Conservation (phyloP, 306 rosid genomes). For the Ziziphus jujuba region DNA sequence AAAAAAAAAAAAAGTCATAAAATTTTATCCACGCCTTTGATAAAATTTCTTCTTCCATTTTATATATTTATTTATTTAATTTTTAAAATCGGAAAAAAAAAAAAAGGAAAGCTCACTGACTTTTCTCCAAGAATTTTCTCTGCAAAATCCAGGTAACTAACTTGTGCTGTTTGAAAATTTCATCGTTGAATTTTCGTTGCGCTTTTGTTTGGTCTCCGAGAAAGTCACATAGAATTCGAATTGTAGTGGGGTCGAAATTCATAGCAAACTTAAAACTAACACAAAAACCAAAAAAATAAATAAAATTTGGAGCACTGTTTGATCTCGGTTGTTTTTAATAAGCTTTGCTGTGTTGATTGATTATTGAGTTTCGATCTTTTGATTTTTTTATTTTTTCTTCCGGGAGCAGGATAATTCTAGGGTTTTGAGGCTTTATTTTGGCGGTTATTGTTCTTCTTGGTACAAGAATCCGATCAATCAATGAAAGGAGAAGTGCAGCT, state of each 20-base stretch:
- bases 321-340: neutral
- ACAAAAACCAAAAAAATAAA: neutral
- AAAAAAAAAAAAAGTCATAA: too few species aligned
- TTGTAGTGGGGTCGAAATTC: neutral
- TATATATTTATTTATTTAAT: too few species aligned
- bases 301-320: slow-evolving; percentile 1
- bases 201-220: slow-evolving; percentile 3
- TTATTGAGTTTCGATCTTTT: slow-evolving; percentile 14
- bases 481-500: slow-evolving; percentile 94
- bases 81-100: neutral
- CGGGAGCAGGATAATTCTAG: slow-evolving; percentile 33
- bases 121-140: neutral
- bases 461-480: slow-evolving; percentile 28
- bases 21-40: too few species aligned
- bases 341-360: neutral
- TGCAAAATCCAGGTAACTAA: neutral
- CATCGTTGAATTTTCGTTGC: neutral
- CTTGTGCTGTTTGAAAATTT: too few species aligned
- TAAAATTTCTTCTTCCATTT: too few species aligned
- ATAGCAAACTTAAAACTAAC: neutral
- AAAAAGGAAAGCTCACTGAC: neutral
- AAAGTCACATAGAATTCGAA: neutral
- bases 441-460: neutral
- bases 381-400: too few species aligned
- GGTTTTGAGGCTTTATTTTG: slow-evolving; percentile 25